These are phyloP conservation scores for Solanum hybrid DNA, from an alignment of 305 asterid genomes.

Conservation along the genomic window DNA sequence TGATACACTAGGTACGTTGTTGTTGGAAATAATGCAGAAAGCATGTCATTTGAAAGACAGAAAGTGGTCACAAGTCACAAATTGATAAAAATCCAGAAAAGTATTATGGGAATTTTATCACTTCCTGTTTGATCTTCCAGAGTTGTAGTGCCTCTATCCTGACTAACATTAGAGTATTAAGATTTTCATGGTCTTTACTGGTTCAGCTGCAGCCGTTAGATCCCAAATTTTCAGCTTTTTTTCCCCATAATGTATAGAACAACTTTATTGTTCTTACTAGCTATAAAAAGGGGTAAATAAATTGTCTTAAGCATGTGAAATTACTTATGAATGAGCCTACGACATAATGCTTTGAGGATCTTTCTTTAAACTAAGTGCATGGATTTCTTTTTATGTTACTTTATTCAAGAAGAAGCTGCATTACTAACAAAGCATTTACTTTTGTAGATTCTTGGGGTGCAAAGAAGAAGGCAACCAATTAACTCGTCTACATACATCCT, in stretches of 20 bases:
- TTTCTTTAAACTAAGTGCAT: neutral
- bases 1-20: neutral
- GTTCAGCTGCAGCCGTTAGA: neutral
- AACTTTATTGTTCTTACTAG: neutral
- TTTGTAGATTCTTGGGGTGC: neutral
- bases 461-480: neutral
- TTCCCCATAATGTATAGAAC: no score
- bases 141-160: neutral
- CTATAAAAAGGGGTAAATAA: neutral
- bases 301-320: neutral
- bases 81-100: neutral
- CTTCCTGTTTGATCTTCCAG: neutral
- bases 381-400: neutral
- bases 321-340: neutral
- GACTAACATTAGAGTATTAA: neutral
- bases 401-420: neutral
- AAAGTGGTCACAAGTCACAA: neutral
- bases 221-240: no score
- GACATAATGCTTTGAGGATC: neutral
- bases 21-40: neutral
- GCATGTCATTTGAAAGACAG: neutral
- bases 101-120: neutral
- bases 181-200: neutral
- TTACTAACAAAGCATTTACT: neutral
- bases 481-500: neutral